phyloP scores from a whole-genome alignment of 768 basidiomycete species.

The Suillus sp. region DNA sequence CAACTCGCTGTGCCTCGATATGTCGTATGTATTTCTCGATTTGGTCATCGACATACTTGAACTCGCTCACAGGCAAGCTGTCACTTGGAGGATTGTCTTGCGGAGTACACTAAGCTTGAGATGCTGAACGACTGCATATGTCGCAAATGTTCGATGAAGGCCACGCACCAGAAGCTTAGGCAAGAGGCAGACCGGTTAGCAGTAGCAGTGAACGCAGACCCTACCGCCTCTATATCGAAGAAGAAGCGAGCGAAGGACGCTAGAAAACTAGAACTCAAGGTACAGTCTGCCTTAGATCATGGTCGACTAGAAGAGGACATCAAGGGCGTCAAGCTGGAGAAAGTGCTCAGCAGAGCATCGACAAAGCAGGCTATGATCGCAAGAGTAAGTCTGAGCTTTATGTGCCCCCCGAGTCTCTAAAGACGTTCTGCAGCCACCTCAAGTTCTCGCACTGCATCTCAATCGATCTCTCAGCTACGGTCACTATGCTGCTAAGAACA shows the following conservation, averaged over 20 bases:
- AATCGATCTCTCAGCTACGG: constrained; percentile 90
- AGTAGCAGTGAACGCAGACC: constrained; percentile 30
- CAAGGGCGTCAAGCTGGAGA: constrained; percentile 79
- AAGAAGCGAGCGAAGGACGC: constrained; percentile 77
- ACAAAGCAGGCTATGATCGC: constrained; percentile 94
- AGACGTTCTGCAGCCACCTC: constrained; percentile 64
- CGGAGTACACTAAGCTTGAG: constrained; percentile 88
- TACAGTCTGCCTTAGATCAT: constrained; percentile 67
- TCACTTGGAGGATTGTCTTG: constrained; percentile 78
- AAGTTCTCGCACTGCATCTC: constrained; percentile 84
- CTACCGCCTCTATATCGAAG: constrained; percentile 63
- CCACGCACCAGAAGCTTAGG: constrained; percentile 67
- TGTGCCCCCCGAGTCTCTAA: constrained; percentile 16
- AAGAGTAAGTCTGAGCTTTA: constrained; percentile 53
- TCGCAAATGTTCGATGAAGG: constrained; percentile 83
- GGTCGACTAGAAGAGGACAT: constrained; percentile 84
- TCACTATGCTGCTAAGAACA: constrained; percentile 78
- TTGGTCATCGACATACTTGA: constrained; percentile 11
- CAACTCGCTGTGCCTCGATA: constrained; percentile 73
- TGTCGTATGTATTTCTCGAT: constrained; percentile 45
- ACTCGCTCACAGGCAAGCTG: constrained; percentile 53
- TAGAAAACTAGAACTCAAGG: constrained; percentile 58
- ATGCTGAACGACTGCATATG: constrained; percentile 90
- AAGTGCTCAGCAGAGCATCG: constrained; percentile 69
- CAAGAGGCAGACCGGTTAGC: constrained; percentile 64